phyloP scores from a whole-genome alignment of 495 filamentous ascomycete genomes.

The Wilcoxina mikolae region DNA sequence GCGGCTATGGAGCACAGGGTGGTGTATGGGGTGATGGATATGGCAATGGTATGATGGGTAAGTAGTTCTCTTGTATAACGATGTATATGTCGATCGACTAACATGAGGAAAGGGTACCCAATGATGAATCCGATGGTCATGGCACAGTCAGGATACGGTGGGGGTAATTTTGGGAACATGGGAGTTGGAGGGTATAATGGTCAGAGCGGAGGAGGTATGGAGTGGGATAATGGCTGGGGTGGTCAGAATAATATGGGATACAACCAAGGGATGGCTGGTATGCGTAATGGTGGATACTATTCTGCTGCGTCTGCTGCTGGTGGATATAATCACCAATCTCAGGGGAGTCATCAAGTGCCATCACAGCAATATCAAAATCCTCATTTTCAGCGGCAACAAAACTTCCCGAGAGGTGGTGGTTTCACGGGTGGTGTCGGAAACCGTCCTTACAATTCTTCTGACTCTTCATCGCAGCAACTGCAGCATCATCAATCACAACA shows the following conservation, averaged over 20 bases:
- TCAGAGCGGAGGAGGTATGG: constrained; percentile 52
- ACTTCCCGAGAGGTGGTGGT: constrained; percentile 23
- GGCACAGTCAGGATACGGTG: constrained; percentile 64
- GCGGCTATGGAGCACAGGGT: constrained; percentile 47
- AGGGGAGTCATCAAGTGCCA: constrained; percentile 28
- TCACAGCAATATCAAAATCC: constrained; percentile 32
- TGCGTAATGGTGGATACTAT: constrained; percentile 31
- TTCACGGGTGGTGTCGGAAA: constrained; percentile 14
- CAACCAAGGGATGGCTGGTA: constrained; percentile 56
- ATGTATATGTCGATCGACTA: not conserved
- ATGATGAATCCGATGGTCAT: constrained; percentile 77
- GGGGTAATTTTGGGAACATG: constrained; percentile 52
- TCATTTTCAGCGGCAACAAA: constrained; percentile 29
- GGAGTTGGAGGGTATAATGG: constrained; percentile 61
- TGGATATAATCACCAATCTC: constrained; percentile 31
- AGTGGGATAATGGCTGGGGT: constrained; percentile 48
- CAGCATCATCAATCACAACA: constrained; percentile 17
- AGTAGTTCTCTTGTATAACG: constrained; percentile 28
- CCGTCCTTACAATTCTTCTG: not conserved
- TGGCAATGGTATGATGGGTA: constrained; percentile 62
- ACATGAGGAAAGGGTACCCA: constrained; percentile 13
- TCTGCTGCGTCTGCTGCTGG: constrained; percentile 29
- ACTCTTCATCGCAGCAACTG: constrained; percentile 5
- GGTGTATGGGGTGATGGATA: constrained; percentile 24
- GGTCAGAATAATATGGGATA: constrained; percentile 43